Percentiles rank a stretch among this genome's conserved stretches.
These are phyloP conservation scores for Chaetomium fimeti DNA, from an alignment of 495 filamentous ascomycete genomes.

Conservation along the genomic window DNA sequence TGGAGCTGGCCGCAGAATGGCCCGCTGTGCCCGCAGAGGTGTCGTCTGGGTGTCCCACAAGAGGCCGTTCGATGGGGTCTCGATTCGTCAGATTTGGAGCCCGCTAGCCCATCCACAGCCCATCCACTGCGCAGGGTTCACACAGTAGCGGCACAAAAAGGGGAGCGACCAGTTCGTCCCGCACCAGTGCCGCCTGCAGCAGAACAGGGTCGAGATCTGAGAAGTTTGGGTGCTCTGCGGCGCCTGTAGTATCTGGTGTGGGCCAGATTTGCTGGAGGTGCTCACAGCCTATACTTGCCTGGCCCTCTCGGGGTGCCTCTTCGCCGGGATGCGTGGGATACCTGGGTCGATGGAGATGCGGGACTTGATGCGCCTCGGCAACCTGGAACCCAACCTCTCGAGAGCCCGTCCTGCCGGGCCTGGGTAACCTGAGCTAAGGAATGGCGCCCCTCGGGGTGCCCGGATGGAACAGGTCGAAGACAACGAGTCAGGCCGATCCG, in stretches of 20 bases:
- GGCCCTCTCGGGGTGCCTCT: slow-evolving; percentile 13
- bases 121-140: slow-evolving; percentile 33
- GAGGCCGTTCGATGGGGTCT: slow-evolving; percentile 35
- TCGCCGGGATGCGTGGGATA: slow-evolving; percentile 5
- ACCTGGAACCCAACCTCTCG: slow-evolving; percentile 12
- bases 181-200: slow-evolving; percentile 22
- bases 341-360: slow-evolving; percentile 13
- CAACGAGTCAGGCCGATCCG: neutral
- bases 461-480: neutral
- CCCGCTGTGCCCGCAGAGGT: slow-evolving; percentile 30
- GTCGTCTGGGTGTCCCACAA: slow-evolving; percentile 35
- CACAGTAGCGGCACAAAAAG: slow-evolving; percentile 27
- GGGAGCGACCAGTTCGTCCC: slow-evolving; percentile 15
- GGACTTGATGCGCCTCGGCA: slow-evolving; percentile 14
- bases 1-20: slow-evolving; percentile 39
- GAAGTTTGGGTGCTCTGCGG: slow-evolving; percentile 18
- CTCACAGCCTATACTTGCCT: slow-evolving; percentile 24
- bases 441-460: neutral
- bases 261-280: slow-evolving; percentile 26
- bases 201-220: slow-evolving; percentile 33
- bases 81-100: slow-evolving; percentile 34
- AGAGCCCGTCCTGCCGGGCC: slow-evolving; percentile 16
- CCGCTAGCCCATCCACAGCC: slow-evolving; percentile 26
- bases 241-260: slow-evolving; percentile 23
- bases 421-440: neutral